Evolutionary conservation across 2,329 filamentous ascomycete species (phyloP), one percentile per base, ranked within the genome.

Genomic region (Westerdykella ornata): DNA sequence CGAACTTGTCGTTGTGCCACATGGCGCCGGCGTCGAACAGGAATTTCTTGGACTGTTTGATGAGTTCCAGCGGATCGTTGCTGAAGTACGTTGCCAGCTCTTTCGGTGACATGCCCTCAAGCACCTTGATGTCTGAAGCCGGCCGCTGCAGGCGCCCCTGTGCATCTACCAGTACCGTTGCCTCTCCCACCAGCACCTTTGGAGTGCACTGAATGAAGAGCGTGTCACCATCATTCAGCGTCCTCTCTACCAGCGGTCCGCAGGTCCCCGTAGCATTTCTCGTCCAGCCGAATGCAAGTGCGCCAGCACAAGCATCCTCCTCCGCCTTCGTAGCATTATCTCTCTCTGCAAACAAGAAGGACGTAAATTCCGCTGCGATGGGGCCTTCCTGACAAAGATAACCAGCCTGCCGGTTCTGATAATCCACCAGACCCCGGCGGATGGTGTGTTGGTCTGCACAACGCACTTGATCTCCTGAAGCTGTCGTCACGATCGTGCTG

Each of bases 1-100:
- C 57, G 1, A 66, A 53, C 0, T 60, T 68, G 33, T 75, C 67
- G 41, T 74, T 76, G 47, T 78, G 77, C 69, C 70, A 77, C 2
- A 28, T 48, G 0, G 17, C 1, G 3, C 6, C n/a, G 3, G 3
- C 2, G 16, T 8, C 19, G 28, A 63, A 57, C 0, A 65, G 1
- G 19, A 59, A 63, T 1, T 12, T 12, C 16, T 51, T 57, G 0
- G 38, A 48, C 35, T 65, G 62, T 0, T 37, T 38, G 0, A 63
- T 44, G 0, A 67, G 22, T 26, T 64, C 53, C 2, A 40, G 15
- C 0, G 49, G 38, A 5, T 49, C 53, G 14, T 56, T 64, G 35
- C 41, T 54, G 45, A 63, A 62, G 41, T 43, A 11, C 19, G 15
- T 9, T 5, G 19, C 8, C 22, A 12, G 22, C 7, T 39, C 15